Evolutionary conservation across 768 basidiomycete species (phyloP), one percentile per base, ranked within the genome.

Genomic region (Boletus reticulatus): DNA sequence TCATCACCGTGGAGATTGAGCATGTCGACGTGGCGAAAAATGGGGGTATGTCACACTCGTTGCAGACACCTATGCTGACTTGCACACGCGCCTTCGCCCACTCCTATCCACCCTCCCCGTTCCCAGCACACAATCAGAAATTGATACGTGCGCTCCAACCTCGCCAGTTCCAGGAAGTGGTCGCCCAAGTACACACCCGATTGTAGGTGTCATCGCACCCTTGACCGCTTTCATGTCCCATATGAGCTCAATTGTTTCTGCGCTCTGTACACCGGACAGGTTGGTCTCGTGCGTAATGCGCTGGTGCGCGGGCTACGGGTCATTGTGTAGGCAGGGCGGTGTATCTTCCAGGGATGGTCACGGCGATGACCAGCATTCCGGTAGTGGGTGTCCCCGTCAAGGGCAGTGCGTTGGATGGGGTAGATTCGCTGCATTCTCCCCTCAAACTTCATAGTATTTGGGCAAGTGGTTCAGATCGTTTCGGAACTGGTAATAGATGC

Each of bases 341-440:
- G 6, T 97, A 99, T 75, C 75, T 99, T 2, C 97, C 97, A 0
- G 97, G 97, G 0, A 99, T 99, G 97, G 93, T 98, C 1, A 96
- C 96, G 6, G 88, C 92, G 19, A 86, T 97, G 88, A 96, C 94
- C 0, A 78, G 85, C 3, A 69, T 98, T 49, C 96, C 97, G 0
- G 93, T 99, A 0, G 84, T 99, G 32, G 97, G 97, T 13, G 97
- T 99, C 0, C 97, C 97, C 3, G 97, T 99, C 53, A 97, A 94
- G 69, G 95, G 92, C 12, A 94, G 92, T 69, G 80, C 86, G 0
- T 78, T 98, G 13, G 95, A 97, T 69, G 97, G 97, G 0, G 94
- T 99, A 1, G 97, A 98, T 73, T 94, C 93, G n/a, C 72, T 99
- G 63, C 85, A 97, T 67, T n/a, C n/a, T n/a, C n/a, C n/a, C n/a